Percentiles rank a stretch among this genome's conserved stretches.
Evolutionary conservation across 2,329 filamentous ascomycete species (phyloP).

Genomic region (Arthroderma sp.): DNA sequence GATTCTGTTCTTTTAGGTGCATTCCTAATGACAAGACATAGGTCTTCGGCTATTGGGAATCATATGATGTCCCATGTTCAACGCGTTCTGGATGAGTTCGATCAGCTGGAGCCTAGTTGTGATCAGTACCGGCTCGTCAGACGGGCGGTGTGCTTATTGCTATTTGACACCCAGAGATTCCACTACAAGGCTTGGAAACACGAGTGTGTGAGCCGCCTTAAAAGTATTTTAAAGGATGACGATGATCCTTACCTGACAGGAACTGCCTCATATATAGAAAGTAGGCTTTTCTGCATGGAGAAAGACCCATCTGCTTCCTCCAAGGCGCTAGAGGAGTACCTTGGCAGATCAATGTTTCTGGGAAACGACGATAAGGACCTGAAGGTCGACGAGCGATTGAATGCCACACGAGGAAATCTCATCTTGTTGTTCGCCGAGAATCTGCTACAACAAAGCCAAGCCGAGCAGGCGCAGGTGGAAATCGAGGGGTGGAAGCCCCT

Average conservation of each 20-base stretch:
- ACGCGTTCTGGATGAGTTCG: slow-evolving; percentile 3
- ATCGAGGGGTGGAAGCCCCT: slow-evolving; percentile 5
- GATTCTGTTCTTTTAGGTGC: not conserved
- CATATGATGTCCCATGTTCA: slow-evolving; percentile 4
- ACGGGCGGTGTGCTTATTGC: not conserved
- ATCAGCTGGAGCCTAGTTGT: not conserved
- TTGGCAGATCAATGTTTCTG: not conserved
- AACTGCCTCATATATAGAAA: slow-evolving; percentile 1
- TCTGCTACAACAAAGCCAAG: slow-evolving; percentile 9
- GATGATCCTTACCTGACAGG: slow-evolving; percentile 3
- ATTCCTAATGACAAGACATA: not conserved
- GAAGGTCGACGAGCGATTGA: slow-evolving; percentile 1
- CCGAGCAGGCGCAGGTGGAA: slow-evolving; percentile 8
- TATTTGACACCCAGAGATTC: slow-evolving; percentile 6
- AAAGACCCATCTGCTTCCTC: slow-evolving; percentile 3
- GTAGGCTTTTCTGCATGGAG: slow-evolving; percentile 2
- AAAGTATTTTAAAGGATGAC: slow-evolving; percentile 1
- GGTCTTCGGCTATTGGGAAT: not conserved
- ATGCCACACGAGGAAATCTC: slow-evolving; percentile 8
- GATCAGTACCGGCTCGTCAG: not conserved
- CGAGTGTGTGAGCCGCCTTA: slow-evolving; percentile 2
- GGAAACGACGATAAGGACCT: not conserved
- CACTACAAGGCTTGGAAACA: slow-evolving; percentile 3
- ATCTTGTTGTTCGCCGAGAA: slow-evolving; percentile 9
- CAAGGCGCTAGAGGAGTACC: slow-evolving; percentile 1